These are phyloP conservation scores for Chrysosporium queenslandicum DNA, from an alignment of 2,329 filamentous ascomycete species.

Conservation along the genomic window DNA sequence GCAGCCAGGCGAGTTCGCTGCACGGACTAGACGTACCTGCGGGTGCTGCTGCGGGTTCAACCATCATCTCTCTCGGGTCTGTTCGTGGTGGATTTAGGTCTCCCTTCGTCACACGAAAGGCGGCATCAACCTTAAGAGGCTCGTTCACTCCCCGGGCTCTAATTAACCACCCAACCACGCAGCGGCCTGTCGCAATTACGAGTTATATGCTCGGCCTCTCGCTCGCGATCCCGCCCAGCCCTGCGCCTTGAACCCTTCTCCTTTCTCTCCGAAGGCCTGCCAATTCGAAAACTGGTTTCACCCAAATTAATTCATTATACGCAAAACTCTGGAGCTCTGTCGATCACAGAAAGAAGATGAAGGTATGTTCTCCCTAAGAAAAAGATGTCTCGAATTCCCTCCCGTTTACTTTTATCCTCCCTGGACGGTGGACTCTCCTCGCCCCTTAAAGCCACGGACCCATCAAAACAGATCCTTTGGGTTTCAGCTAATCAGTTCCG, in stretches of 20 bases:
- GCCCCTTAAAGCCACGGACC: background rate
- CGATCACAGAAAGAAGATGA: background rate
- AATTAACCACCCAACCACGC: too few species aligned
- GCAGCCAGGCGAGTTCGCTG: background rate
- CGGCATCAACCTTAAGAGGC: background rate
- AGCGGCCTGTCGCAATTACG: too few species aligned
- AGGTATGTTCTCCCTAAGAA: constrained; percentile 5
- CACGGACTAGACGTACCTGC: background rate
- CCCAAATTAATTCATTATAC: background rate
- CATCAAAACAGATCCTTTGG: constrained; percentile 4
- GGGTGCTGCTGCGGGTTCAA: constrained; percentile 1
- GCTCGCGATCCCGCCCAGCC: background rate
- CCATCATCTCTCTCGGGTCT: background rate
- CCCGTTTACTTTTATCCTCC: background rate
- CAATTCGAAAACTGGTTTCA: constrained; percentile 2
- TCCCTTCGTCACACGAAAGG: background rate
- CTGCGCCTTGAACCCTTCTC: background rate
- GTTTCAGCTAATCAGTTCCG: constrained; percentile 10
- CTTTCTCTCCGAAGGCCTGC: background rate
- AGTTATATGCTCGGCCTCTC: too few species aligned
- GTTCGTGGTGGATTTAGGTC: background rate
- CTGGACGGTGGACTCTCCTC: too few species aligned
- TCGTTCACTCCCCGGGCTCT: background rate
- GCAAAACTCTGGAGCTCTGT: background rate
- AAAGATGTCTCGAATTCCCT: background rate